Percentiles rank a stretch among this genome's conserved stretches.
These are phyloP conservation scores for Saturnispora silvae DNA, from an alignment of 805 yeast genomes.

Conservation along the genomic window DNA sequence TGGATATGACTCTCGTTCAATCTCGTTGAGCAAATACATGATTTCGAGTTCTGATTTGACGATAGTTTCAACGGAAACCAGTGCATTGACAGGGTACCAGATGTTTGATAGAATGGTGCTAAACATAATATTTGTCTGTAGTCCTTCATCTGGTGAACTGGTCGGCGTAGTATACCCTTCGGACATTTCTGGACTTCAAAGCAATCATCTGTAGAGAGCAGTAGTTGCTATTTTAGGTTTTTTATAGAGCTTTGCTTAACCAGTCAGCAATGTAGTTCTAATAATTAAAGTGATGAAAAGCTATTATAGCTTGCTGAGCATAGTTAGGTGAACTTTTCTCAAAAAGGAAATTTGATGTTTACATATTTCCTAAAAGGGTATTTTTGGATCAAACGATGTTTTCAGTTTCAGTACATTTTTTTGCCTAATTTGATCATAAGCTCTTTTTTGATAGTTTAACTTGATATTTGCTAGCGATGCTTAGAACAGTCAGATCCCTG, in stretches of 20 bases:
- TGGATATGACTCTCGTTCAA: conserved; percentile 2
- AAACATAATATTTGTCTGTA: neutral
- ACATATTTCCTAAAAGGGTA: conserved; percentile 3
- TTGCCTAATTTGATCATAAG: too few species aligned
- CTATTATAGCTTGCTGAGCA: too few species aligned
- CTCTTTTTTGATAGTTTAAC: too few species aligned
- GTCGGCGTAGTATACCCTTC: conserved; percentile 1
- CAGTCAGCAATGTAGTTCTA: too few species aligned
- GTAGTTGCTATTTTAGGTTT: too few species aligned
- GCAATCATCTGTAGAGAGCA: conserved; percentile 1
- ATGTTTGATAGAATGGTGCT: conserved; percentile 5
- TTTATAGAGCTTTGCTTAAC: too few species aligned
- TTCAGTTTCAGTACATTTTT: too few species aligned
- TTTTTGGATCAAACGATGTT: too few species aligned
- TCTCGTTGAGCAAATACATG: neutral
- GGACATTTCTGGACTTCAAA: conserved; percentile 1
- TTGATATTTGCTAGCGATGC: conserved; percentile 13
- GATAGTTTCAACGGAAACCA: neutral
- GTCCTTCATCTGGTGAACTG: neutral
- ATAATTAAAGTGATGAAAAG: too few species aligned
- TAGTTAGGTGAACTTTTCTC: too few species aligned
- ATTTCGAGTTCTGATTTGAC: neutral
- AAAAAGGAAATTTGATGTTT: too few species aligned
- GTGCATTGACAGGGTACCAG: conserved; percentile 4
- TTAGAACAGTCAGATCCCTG: conserved; percentile 27